phyloP scores from a whole-genome alignment of 192 early-diverging fungal genomes.

The Umbelopsis ramanniana region DNA sequence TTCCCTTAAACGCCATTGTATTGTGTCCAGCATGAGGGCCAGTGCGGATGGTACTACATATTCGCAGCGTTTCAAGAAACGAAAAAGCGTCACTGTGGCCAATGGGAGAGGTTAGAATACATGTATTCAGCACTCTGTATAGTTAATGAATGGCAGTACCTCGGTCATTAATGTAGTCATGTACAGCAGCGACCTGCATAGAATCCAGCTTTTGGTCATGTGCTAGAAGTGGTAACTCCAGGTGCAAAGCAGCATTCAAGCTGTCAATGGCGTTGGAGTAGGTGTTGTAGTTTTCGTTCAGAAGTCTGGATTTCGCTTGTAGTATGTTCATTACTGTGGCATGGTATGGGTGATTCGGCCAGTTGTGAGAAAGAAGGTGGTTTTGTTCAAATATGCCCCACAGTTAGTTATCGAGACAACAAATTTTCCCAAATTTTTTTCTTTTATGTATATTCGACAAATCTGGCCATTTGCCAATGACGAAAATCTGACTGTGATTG shows the following conservation, averaged over 20 bases:
- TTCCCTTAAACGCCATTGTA: slow-evolving; percentile 44
- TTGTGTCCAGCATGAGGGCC: slow-evolving; percentile 33
- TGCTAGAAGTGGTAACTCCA: slow-evolving; percentile 33
- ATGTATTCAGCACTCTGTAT: neutral
- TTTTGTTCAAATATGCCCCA: neutral
- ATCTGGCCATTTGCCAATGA: neutral
- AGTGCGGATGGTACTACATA: slow-evolving; percentile 38
- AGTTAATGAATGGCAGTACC: slow-evolving; percentile 17
- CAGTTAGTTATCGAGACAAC: neutral
- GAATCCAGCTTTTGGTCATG: slow-evolving; percentile 26
- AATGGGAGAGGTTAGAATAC: neutral
- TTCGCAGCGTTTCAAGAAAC: slow-evolving; percentile 36
- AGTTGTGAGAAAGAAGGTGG: neutral
- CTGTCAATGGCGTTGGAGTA: slow-evolving; percentile 26
- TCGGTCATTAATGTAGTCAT: slow-evolving; percentile 36
- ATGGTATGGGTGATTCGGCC: neutral
- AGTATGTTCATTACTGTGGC: slow-evolving; percentile 19
- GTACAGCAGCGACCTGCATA: slow-evolving; percentile 6
- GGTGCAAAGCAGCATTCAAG: slow-evolving; percentile 29
- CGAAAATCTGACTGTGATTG: neutral
- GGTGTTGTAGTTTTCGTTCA: slow-evolving; percentile 8
- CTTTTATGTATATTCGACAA: too few species aligned
- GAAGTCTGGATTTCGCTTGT: neutral
- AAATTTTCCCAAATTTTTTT: neutral
- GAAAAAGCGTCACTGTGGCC: slow-evolving; percentile 44